These are phyloP conservation scores for Macrotyloma uniflorum DNA, from an alignment of 306 rosid genomes.

Conservation along the genomic window DNA sequence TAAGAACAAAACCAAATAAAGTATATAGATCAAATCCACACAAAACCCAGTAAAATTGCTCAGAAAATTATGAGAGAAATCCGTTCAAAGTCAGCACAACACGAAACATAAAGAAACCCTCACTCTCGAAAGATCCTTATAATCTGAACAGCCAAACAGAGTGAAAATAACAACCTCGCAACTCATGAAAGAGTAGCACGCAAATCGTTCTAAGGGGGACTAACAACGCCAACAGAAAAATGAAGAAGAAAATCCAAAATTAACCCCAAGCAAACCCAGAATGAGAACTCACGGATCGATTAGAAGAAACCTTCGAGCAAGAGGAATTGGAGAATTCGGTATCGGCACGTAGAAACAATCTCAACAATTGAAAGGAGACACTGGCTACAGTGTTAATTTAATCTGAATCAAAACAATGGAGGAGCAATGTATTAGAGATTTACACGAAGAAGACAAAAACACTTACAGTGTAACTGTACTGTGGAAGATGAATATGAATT, in stretches of 20 bases:
- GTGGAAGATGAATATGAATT: not conserved
- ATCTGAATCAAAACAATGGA: conserved; percentile 12
- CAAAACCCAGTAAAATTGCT: not conserved
- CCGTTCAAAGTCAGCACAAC: conserved; percentile 6
- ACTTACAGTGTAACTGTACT: conserved; percentile 24
- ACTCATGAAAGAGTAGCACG: not conserved
- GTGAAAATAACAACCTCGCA: conserved; percentile 16
- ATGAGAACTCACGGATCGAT: not conserved
- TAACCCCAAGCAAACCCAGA: not conserved
- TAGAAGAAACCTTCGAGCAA: conserved; percentile 18
- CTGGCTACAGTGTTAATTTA: not conserved
- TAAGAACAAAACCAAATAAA: conserved; percentile 9
- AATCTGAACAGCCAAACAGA: not conserved
- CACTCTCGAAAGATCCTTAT: not conserved
- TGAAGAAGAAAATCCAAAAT: not conserved
- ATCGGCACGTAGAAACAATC: not conserved
- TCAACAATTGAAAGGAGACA: not conserved
- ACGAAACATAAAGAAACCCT: not conserved
- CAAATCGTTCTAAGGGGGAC: not conserved
- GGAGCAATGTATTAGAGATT: conserved; percentile 7
- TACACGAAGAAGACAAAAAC: not conserved
- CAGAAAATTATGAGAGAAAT: not conserved
- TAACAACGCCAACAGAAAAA: not conserved
- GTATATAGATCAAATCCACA: conserved; percentile 14
- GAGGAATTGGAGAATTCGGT: conserved; percentile 18